Percentiles rank a stretch among this genome's conserved stretches.
Evolutionary conservation across 2,329 filamentous ascomycete species (phyloP).

Genomic region (Pyricularia sp.): DNA sequence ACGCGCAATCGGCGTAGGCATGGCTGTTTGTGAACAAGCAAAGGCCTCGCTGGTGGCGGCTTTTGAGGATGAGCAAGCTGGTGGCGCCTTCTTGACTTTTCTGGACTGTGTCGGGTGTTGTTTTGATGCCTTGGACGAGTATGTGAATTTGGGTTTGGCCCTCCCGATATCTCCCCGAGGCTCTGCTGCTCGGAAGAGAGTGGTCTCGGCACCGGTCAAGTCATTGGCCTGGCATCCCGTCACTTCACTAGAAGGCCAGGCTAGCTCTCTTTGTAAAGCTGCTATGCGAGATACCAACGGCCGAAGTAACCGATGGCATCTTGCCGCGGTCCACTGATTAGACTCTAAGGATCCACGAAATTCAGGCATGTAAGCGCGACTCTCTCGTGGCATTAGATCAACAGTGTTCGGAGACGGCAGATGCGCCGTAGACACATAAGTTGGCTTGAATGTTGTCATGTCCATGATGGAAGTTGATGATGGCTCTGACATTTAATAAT

Average conservation of each 20-base stretch:
- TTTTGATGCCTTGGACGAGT: conserved; percentile 11
- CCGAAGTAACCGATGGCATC: conserved; percentile 36
- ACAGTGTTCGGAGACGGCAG: background rate
- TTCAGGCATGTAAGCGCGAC: background rate
- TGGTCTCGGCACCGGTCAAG: background rate
- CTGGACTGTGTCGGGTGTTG: background rate
- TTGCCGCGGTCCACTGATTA: conserved; percentile 34
- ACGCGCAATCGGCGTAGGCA: conserved; percentile 22
- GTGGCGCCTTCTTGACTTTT: background rate
- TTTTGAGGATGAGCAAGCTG: conserved; percentile 6
- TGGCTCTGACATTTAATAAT: background rate
- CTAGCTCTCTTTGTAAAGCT: conserved; percentile 25
- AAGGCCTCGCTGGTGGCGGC: conserved; percentile 6
- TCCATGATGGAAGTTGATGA: background rate
- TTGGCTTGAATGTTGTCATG: background rate
- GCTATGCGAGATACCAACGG: conserved; percentile 33
- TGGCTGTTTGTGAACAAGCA: conserved; percentile 14
- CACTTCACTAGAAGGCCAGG: background rate
- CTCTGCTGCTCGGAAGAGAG: background rate
- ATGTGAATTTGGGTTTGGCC: conserved; percentile 10
- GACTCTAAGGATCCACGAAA: background rate
- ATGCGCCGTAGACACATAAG: background rate
- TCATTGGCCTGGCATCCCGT: background rate
- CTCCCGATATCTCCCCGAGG: background rate
- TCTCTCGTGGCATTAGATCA: no score